A percentile compares a stretch with the other conserved stretches of the same genome.
These are phyloP conservation scores for Pichia sp. DNA, from an alignment of 1,139 yeast species.

Conservation along the genomic window DNA sequence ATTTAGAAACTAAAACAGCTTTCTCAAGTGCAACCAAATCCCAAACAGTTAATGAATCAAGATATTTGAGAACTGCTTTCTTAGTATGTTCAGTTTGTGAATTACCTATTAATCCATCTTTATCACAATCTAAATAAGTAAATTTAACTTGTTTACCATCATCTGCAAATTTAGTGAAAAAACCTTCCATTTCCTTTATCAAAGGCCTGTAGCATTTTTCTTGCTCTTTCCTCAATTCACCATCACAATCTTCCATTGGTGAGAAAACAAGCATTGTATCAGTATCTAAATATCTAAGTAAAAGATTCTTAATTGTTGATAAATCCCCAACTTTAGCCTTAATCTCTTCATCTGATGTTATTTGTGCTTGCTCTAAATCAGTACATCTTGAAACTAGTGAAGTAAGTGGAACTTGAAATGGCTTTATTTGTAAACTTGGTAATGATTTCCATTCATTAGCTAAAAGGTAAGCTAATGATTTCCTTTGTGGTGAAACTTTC, in stretches of 20 bases:
- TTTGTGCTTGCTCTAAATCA: constrained; percentile 44
- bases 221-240: constrained; percentile 68
- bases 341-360: constrained; percentile 38
- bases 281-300: constrained; percentile 83
- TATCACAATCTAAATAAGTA: constrained; percentile 67
- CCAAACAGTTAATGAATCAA: constrained; percentile 57
- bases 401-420: constrained; percentile 79
- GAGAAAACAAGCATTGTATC: constrained; percentile 86
- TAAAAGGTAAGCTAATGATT: constrained; percentile 62
- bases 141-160: constrained; percentile 34
- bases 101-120: constrained; percentile 75
- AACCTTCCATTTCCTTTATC: constrained; percentile 56
- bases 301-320: constrained; percentile 44
- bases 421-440: constrained; percentile 64
- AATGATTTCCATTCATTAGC: constrained; percentile 85
- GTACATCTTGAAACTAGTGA: constrained; percentile 81
- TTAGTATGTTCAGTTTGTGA: constrained; percentile 55
- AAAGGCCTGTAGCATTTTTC: constrained; percentile 70
- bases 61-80: constrained; percentile 57
- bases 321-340: constrained; percentile 54
- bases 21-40: constrained; percentile 85
- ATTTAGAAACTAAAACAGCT: constrained; percentile 76
- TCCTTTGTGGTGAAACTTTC: constrained; percentile 53
- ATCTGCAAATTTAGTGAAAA: constrained; percentile 42
- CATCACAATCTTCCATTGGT: constrained; percentile 77